phyloP scores from a whole-genome alignment of 1,139 yeast genomes.

The Geotrichum europaeum region DNA sequence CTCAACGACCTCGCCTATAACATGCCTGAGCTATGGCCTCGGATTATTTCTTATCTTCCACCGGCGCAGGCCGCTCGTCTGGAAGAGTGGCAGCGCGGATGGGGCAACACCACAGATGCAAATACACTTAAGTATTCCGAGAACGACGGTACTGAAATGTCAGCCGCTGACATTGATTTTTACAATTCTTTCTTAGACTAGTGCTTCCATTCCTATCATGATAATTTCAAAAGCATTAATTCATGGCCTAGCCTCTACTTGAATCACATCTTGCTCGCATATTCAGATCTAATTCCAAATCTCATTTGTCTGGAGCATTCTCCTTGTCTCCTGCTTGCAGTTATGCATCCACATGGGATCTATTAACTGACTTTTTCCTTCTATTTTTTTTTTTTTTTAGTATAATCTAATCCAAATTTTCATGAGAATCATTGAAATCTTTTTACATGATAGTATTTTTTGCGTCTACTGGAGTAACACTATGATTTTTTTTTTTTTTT shows the following conservation, averaged over 20 bases:
- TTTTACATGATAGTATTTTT: too few species aligned
- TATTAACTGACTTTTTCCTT: not conserved
- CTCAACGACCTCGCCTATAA: not conserved
- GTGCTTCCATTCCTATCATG: not conserved
- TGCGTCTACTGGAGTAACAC: too few species aligned
- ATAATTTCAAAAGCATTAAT: too few species aligned
- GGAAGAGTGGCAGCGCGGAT: not conserved
- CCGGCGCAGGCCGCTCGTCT: not conserved
- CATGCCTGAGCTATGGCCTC: not conserved
- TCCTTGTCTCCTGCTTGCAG: too few species aligned
- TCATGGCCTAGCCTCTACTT: not conserved
- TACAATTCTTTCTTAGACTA: conserved; percentile 3
- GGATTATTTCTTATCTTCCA: not conserved
- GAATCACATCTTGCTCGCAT: too few species aligned
- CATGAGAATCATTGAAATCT: too few species aligned
- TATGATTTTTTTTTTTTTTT: too few species aligned
- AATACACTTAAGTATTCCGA: not conserved
- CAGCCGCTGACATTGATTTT: conserved; percentile 1
- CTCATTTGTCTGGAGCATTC: too few species aligned
- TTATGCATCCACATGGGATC: too few species aligned
- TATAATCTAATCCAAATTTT: too few species aligned
- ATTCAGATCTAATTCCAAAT: too few species aligned
- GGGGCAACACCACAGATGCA: not conserved
- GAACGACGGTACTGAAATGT: conserved; percentile 3
- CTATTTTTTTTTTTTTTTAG: not conserved